Conservation (phyloP, 2,329 filamentous ascomycete species). For the Fusarium transvaalense region DNA sequence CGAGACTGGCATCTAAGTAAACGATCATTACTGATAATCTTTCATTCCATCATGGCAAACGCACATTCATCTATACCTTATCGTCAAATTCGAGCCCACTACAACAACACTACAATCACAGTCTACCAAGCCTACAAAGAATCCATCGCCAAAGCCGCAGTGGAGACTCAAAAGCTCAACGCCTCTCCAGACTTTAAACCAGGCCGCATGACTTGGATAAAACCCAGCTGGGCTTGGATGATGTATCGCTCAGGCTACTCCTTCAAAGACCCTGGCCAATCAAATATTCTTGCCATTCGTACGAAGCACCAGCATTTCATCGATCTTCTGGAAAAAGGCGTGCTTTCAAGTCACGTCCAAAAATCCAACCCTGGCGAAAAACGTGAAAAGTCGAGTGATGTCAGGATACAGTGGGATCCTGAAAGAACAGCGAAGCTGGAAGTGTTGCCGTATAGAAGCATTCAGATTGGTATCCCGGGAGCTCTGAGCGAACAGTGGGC, state of each 20-base stretch:
- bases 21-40: background rate
- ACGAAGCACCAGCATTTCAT: slow-evolving; percentile 66
- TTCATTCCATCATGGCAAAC: slow-evolving; percentile 33
- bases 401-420: slow-evolving; percentile 75
- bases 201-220: slow-evolving; percentile 74
- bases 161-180: slow-evolving; percentile 63
- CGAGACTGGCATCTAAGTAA: background rate
- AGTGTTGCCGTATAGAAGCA: slow-evolving; percentile 64
- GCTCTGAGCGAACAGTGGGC: slow-evolving; percentile 61
- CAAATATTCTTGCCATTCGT: slow-evolving; percentile 68
- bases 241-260: slow-evolving; percentile 73
- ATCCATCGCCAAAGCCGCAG: slow-evolving; percentile 65
- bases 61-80: slow-evolving; percentile 48
- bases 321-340: slow-evolving; percentile 57
- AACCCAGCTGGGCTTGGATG: slow-evolving; percentile 74
- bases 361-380: slow-evolving; percentile 9
- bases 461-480: slow-evolving; percentile 71
- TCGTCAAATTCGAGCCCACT: slow-evolving; percentile 66
- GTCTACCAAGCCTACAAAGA: slow-evolving; percentile 72
- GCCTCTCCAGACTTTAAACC: slow-evolving; percentile 65
- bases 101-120: slow-evolving; percentile 65
- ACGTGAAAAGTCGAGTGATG: slow-evolving; percentile 52
- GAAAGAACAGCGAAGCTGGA: slow-evolving; percentile 63
- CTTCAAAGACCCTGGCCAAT: slow-evolving; percentile 66
- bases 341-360: slow-evolving; percentile 50